phyloP scores from a whole-genome alignment of 2,329 filamentous ascomycete genomes.

The Boeremia lycopersici region DNA sequence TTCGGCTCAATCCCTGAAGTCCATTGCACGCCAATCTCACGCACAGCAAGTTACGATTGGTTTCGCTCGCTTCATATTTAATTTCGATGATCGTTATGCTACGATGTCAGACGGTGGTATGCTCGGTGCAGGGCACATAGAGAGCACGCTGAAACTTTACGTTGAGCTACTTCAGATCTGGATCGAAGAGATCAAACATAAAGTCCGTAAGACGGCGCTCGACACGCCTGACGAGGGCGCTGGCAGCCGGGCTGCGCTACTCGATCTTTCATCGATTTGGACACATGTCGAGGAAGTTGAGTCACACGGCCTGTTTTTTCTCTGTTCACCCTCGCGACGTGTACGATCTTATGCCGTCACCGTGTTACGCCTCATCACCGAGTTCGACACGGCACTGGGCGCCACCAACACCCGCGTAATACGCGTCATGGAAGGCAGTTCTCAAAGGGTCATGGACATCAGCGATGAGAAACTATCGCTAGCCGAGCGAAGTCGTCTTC shows the following conservation, averaged over 20 bases:
- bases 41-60: slow-evolving; percentile 96
- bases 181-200: slow-evolving; percentile 94
- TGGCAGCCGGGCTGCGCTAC: slow-evolving; percentile 75
- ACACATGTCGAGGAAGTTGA: slow-evolving; percentile 96
- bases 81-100: slow-evolving; percentile 95
- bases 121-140: slow-evolving; percentile 91
- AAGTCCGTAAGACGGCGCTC: slow-evolving; percentile 73
- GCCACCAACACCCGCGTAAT: slow-evolving; percentile 84
- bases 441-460: slow-evolving; percentile 85
- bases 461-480: slow-evolving; percentile 91
- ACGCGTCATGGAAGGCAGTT: slow-evolving; percentile 88
- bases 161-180: slow-evolving; percentile 94
- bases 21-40: slow-evolving; percentile 90
- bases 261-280: slow-evolving; percentile 86
- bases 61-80: slow-evolving; percentile 97
- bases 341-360: slow-evolving; percentile 91
- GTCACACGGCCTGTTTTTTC: slow-evolving; percentile 93
- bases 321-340: slow-evolving; percentile 91
- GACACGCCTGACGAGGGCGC: slow-evolving; percentile 67
- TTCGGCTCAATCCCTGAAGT: slow-evolving; percentile 90
- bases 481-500: slow-evolving; percentile 88
- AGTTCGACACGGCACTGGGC: slow-evolving; percentile 88
- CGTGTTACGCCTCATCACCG: slow-evolving; percentile 86
- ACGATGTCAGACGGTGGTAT: slow-evolving; percentile 98
- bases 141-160: slow-evolving; percentile 89